Evolutionary conservation across 1,139 yeast genomes (phyloP), one percentile per base, ranked within the genome.

Genomic region (Geotrichum cucujoidarum): DNA sequence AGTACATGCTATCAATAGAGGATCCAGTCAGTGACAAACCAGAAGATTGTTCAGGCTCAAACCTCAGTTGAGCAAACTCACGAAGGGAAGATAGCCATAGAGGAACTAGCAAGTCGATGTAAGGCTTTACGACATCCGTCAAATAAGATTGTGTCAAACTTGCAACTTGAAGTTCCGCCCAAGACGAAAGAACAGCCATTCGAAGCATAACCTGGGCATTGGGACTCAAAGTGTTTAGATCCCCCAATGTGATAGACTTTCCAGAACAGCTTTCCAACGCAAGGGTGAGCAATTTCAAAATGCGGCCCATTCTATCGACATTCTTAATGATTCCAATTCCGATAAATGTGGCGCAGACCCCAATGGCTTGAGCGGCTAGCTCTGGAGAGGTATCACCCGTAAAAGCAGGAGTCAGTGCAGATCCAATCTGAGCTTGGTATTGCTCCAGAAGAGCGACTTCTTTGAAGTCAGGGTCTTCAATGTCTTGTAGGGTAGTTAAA

Each of bases 401-500:
- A 66, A 92, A 92, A n/a, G 95, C 88, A 0, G 97, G 96, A 43
- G 89, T 77, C 51, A 92, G 73, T 0, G 97, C 95, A 54, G 95
- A 83, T 11, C 88, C 83, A 16, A 92, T 85, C 59, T 89, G 97
- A 0, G 97, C 97, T 60, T 92, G 97, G 59, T 86, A 95, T 64
- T 89, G 97, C 57, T 87, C 95, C 50, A 92, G 70, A 11, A 89
- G 73, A 0, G 94, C 79, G 10, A 77, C 77, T 1, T 81, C 81
- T 0, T 86, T 82, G 57, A 82, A 83, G 40, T 83, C 76, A 0
- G 94, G 89, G 62, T 88, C 96, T 11, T 73, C 77, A 50, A 81
- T 68, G 30, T 70, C 70, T 10, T 77, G 72, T 56, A 72, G 73
- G 1, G 67, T 64, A n/a, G 64, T 64, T 37, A 82, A 65, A 20